These are phyloP conservation scores for Solanum chiquidenum DNA, from an alignment of 257 asterid species.

Conservation along the genomic window DNA sequence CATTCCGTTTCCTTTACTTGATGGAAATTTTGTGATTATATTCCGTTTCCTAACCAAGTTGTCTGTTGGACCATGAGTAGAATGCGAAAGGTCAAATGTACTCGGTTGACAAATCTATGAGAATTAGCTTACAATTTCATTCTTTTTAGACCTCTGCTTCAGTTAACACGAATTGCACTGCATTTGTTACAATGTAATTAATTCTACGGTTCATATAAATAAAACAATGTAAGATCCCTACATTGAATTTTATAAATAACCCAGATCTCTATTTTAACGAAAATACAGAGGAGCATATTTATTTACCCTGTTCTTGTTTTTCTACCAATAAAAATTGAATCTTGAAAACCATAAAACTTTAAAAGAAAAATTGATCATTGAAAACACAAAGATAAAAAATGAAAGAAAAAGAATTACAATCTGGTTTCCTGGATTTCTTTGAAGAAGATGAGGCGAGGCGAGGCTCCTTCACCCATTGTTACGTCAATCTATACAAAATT, in stretches of 20 bases:
- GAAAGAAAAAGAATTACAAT: constrained; percentile 9
- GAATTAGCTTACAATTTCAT: no score
- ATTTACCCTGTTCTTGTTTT: not conserved
- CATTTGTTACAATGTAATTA: not conserved
- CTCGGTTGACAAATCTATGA: no score
- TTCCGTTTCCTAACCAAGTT: no score
- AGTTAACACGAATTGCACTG: no score
- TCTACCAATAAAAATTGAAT: not conserved
- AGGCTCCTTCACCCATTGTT: constrained; percentile 18
- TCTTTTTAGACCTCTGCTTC: no score
- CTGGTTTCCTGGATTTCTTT: constrained; percentile 25
- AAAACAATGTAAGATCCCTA: not conserved
- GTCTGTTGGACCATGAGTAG: no score
- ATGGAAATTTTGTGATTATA: not conserved
- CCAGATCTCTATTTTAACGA: not conserved
- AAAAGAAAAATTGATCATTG: not conserved
- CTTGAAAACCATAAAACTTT: not conserved
- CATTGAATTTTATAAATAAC: not conserved
- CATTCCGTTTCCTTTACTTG: no score
- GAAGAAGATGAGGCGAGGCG: constrained; percentile 1
- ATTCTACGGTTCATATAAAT: not conserved
- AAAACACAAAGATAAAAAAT: not conserved
- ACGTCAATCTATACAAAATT: not conserved
- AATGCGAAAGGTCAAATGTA: no score
- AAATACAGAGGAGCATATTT: not conserved